Evolutionary conservation across 148 eudicot genomes (phyloP), one percentile per base, ranked within the genome.

Genomic region (Mesembryanthemum crystallinum): DNA sequence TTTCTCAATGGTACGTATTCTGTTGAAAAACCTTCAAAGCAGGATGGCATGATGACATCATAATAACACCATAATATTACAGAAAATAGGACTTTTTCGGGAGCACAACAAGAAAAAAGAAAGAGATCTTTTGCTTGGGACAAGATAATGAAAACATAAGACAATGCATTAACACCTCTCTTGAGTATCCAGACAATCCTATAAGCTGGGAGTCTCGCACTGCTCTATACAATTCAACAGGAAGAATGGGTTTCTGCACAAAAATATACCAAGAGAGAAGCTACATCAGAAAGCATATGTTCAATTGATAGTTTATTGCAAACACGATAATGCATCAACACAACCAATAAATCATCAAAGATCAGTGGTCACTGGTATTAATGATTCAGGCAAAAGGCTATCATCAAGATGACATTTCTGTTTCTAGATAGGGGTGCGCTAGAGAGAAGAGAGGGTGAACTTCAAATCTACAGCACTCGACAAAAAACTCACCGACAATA

Each of bases 401-500:
- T 5, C 1, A 47, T 47, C 15, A 47, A 47, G 12, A 5, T 14
- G 21, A 51, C 55, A 0, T 1, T 15, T 51, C 10, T 51, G 55
- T 18, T 51, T 14, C 55, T 45, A 18, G 21, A 18, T 3, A 51
- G 14, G 15, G 12, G 14, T 45, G 51, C 1, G 51, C 20, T 8
- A 51, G 21, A 51, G 21, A 17, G n/a, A 21, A 11, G 20, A 3
- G 55, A 3, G 20, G 55, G 5, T 7, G n/a, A 1, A 17, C 0
- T 18, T 51, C n/a, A 51, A 51, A 51, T 51, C 55, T 20, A 52
- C 3, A 20, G 57, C 23, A 42, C 20, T 29, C 11, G 14, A 64
- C 10, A 39, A 73, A 39, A n/a, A 76, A 81, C 88, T 82, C 76
- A 88, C 92, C 23, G 84, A 76, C 55, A 88, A 75, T 21, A 88